Evolutionary conservation across 805 yeast species (phyloP).

Genomic region (Sporopachydermia lactativora): DNA sequence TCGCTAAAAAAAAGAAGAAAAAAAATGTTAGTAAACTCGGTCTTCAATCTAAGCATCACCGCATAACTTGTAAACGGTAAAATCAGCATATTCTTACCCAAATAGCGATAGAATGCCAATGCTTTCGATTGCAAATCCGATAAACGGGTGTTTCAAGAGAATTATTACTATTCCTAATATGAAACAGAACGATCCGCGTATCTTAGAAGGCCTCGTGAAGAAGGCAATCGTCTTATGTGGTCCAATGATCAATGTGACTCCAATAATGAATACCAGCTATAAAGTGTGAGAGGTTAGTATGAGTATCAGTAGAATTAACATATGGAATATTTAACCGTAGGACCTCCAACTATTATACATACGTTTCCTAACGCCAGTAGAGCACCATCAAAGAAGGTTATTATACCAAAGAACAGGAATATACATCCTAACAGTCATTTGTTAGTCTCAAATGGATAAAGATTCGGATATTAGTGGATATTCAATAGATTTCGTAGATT

Average conservation of each 20-base stretch:
- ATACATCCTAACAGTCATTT: constrained; percentile 30
- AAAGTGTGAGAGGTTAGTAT: not conserved
- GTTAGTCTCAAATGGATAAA: constrained; percentile 3
- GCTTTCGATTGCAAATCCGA: constrained; percentile 75
- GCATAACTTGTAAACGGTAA: too few species aligned
- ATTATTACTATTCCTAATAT: constrained; percentile 63
- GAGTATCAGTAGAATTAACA: not conserved
- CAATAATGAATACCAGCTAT: constrained; percentile 54
- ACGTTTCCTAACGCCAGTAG: constrained; percentile 81
- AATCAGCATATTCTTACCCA: too few species aligned
- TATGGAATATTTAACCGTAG: not conserved
- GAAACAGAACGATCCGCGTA: constrained; percentile 79
- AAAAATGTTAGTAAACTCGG: too few species aligned
- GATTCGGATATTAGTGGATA: too few species aligned
- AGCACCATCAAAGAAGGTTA: constrained; percentile 81
- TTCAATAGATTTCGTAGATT: too few species aligned
- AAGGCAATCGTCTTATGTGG: constrained; percentile 69
- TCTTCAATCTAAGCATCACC: too few species aligned
- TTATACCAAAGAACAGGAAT: constrained; percentile 67
- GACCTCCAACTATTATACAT: constrained; percentile 7
- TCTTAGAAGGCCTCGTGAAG: constrained; percentile 75
- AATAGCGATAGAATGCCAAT: constrained; percentile 84
- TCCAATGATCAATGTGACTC: constrained; percentile 77
- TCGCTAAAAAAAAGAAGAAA: constrained; percentile 30
- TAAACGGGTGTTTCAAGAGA: constrained; percentile 58